A percentile compares a stretch with the other conserved stretches of the same genome.
phyloP scores from a whole-genome alignment of 2,329 filamentous ascomycete species.

The Fusarium sp. region DNA sequence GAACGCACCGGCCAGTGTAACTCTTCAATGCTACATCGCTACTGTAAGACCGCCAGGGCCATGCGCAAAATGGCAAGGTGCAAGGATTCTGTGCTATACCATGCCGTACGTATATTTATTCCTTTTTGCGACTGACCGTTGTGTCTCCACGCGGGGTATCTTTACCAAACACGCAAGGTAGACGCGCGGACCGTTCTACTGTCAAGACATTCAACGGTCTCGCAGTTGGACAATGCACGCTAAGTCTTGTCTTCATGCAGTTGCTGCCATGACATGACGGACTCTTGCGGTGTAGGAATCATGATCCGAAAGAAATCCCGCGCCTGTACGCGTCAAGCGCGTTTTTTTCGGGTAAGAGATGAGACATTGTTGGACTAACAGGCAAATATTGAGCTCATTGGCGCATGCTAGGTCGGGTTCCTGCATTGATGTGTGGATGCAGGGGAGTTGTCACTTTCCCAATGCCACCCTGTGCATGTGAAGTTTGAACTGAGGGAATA shows the following conservation, averaged over 20 bases:
- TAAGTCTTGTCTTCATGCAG: background rate
- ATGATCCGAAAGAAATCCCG: background rate
- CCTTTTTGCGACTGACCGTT: constrained; percentile 17
- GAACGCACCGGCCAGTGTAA: background rate
- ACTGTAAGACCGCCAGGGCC: background rate
- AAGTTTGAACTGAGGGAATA: constrained; percentile 4
- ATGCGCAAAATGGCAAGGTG: constrained; percentile 10
- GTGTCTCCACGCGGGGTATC: constrained; percentile 22
- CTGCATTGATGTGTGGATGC: constrained; percentile 39
- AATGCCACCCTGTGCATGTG: constrained; percentile 4
- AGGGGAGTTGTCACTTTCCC: constrained; percentile 26
- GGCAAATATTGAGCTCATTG: constrained; percentile 1
- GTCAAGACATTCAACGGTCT: constrained; percentile 24
- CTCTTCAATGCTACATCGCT: constrained; percentile 24
- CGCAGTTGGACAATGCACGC: background rate
- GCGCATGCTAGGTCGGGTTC: constrained; percentile 34
- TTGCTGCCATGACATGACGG: background rate
- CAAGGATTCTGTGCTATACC: constrained; percentile 4
- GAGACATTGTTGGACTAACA: background rate
- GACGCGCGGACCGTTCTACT: constrained; percentile 25
- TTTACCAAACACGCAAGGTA: background rate
- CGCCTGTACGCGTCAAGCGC: constrained; percentile 10
- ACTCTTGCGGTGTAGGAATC: background rate
- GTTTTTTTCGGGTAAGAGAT: background rate
- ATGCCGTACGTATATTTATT: background rate